Conservation (phyloP, 345 rosid species). For the Lepidium sativum region DNA sequence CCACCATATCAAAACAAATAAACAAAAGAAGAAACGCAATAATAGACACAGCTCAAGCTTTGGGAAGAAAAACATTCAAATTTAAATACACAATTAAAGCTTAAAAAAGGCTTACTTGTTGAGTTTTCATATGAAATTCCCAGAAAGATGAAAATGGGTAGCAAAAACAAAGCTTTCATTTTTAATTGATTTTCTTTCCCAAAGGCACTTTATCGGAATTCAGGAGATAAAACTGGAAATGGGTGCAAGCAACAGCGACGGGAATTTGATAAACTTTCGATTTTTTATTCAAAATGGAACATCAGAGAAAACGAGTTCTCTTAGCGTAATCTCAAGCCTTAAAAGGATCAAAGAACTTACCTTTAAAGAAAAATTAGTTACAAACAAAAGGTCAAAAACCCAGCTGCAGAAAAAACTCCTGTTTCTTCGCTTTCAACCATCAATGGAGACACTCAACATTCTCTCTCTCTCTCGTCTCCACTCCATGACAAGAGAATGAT, state of each 20-base stretch:
- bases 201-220: background rate
- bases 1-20: background rate
- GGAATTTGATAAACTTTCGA: background rate
- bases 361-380: background rate
- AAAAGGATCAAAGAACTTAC: conserved; percentile 10
- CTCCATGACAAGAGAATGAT: conserved; percentile 20
- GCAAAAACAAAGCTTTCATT: background rate
- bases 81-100: background rate
- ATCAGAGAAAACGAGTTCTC: background rate
- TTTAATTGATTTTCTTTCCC: background rate
- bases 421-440: background rate
- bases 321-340: background rate
- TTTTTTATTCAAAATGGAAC: background rate
- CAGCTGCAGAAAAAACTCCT: background rate
- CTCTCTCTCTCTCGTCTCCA: conserved; percentile 1
- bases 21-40: background rate
- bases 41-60: background rate
- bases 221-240: background rate
- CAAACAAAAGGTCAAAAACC: background rate
- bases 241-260: conserved; percentile 15
- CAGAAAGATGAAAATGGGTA: conserved; percentile 8
- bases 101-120: background rate
- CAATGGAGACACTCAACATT: conserved; percentile 8
- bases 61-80: background rate
- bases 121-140: background rate